phyloP scores from a whole-genome alignment of 2,329 filamentous ascomycete species.

The Fusarium napiforme region DNA sequence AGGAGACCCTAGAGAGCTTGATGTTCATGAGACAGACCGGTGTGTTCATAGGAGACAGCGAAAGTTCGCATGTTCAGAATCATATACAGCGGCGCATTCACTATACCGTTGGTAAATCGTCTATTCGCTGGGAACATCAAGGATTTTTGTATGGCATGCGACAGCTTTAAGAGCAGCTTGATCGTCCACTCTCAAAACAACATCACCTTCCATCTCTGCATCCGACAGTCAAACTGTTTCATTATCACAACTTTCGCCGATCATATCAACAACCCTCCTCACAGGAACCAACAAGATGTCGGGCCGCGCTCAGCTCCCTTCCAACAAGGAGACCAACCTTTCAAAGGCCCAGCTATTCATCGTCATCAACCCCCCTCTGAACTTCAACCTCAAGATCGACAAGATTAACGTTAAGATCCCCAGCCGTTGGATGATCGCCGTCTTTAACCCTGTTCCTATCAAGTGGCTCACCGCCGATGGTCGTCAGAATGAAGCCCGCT shows the following conservation, averaged over 20 bases:
- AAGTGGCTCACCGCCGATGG: neutral
- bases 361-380: neutral
- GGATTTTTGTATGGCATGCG: rapidly evolving
- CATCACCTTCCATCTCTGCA: rapidly evolving
- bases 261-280: neutral
- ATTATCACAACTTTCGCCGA: neutral
- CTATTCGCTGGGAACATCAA: neutral
- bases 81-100: no score
- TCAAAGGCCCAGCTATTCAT: neutral
- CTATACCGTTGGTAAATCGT: neutral
- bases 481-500: neutral
- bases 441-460: no score
- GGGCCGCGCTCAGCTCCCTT: no score
- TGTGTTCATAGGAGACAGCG: neutral
- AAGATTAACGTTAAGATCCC: neutral
- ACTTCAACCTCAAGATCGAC: no score
- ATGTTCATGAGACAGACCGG: neutral
- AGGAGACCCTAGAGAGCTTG: neutral
- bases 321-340: neutral
- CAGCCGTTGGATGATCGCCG: neutral
- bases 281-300: neutral
- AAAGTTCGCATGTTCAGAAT: neutral
- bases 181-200: neutral
- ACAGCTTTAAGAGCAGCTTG: neutral
- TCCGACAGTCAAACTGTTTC: neutral